These are phyloP conservation scores for Trichophyton mentagrophytes DNA, from an alignment of 2,329 filamentous ascomycete species.

Conservation along the genomic window DNA sequence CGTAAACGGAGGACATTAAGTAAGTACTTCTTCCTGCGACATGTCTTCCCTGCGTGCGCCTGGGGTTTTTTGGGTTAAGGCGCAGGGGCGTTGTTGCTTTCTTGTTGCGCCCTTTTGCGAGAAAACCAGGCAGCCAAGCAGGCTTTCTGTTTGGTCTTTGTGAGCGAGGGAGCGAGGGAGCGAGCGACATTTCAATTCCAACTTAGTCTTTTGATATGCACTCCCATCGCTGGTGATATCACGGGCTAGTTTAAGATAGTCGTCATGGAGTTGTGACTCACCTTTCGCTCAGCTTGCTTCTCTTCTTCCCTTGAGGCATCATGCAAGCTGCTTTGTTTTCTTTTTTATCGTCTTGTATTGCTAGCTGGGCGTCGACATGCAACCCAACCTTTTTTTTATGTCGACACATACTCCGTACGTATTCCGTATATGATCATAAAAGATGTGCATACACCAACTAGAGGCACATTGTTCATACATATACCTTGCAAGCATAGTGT, in stretches of 20 bases:
- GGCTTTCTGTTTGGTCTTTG: background rate
- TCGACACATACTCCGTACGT: background rate
- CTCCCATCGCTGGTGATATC: background rate
- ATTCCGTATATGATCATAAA: background rate
- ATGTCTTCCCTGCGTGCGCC: background rate
- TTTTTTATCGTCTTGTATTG: background rate
- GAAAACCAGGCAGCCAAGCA: background rate
- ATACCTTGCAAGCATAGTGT: background rate
- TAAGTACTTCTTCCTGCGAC: no score
- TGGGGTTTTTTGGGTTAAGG: background rate
- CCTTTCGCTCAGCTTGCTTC: background rate
- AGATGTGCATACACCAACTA: background rate
- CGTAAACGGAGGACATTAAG: background rate
- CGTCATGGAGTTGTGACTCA: background rate
- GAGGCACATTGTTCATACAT: no score
- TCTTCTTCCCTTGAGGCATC: background rate
- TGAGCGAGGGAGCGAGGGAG: background rate
- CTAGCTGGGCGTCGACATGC: background rate
- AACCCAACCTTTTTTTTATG: background rate
- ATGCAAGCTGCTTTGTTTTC: background rate
- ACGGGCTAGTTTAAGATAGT: background rate
- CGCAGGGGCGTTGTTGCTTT: background rate
- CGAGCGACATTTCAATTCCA: conserved; percentile 2
- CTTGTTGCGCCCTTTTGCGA: background rate
- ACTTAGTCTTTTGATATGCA: conserved; percentile 1